Evolutionary conservation across 106 monocot genomes (phyloP), one percentile per base, ranked within the genome.

Genomic region (Platanthera guangdongensis): DNA sequence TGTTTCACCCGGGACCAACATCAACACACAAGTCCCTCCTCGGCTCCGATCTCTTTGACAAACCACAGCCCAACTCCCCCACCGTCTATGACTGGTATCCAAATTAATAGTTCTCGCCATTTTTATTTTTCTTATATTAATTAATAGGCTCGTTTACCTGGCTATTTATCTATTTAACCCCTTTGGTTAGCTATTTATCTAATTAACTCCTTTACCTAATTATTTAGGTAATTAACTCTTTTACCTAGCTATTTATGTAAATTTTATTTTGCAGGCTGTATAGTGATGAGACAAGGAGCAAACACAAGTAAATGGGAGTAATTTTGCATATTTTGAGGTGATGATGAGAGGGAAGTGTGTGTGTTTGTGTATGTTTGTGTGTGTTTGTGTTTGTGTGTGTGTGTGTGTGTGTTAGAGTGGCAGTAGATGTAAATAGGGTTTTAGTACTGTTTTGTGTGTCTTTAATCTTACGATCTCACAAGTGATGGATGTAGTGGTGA

Each of bases 1-100:
- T 97, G 60, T 97, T 97, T 77, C 22, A 97, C 76, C 96, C 96
- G 96, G 96, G 54, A 97, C 93, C 83, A 97, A 93, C 86, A 72
- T 90, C 8, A 90, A 90, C 54, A 90, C 92, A n/a, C 57, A 92
- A 81, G 73, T 65, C 50, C n/a, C n/a, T n/a, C 68, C 51, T 89
- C 15, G 96, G 96, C 50, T 50, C 89, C 45, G 72, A 91, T 67
- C 30, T 88, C 47, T 97, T 87, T 68, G 96, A 96, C 78, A 90
- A 80, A 63, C 96, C 96, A 0, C 88, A 93, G 75, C 93, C 93
- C 32, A 96, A 96, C 87, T 90, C 90, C 9, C 96, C 96, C 69
- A 91, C 96, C 12, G 87, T 96, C 75, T 96, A 96, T 62, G 96
- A 96, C 89, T 96, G 95, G 95, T 95, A 83, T 11, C 2, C 52